These are phyloP conservation scores for Phytophthora tubulina DNA, from an alignment of 352 stramenopile genomes.

Conservation along the genomic window DNA sequence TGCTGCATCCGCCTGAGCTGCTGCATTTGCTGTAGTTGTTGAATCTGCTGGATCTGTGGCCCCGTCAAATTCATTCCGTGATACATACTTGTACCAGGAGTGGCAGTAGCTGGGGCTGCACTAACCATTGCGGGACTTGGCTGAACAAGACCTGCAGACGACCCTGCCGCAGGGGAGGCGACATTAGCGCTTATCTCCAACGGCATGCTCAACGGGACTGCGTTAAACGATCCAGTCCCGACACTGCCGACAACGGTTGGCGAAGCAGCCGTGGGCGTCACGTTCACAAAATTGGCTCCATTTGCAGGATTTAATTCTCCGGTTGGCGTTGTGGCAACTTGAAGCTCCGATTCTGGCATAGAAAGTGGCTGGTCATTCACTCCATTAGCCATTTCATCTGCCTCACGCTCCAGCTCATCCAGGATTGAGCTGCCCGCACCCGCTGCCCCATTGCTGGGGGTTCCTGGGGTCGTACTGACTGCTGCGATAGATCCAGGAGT, in stretches of 20 bases:
- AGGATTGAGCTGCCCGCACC: conserved; percentile 75
- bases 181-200: conserved; percentile 66
- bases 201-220: conserved; percentile 77
- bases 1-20: conserved; percentile 85
- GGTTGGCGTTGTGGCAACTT: conserved; percentile 51
- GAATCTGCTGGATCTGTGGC: conserved; percentile 84
- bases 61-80: conserved; percentile 82
- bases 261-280: conserved; percentile 31
- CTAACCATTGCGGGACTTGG: conserved; percentile 53
- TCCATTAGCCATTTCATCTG: conserved; percentile 88
- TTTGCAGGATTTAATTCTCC: conserved; percentile 38
- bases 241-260: conserved; percentile 26
- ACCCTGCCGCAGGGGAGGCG: conserved; percentile 31
- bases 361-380: conserved; percentile 83
- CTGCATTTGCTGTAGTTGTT: conserved; percentile 90
- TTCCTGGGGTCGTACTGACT: conserved; percentile 33
- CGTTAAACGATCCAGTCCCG: conserved; percentile 52
- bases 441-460: conserved; percentile 33
- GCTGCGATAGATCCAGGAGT: conserved; percentile 29
- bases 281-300: conserved; percentile 41
- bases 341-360: conserved; percentile 86
- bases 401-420: conserved; percentile 86
- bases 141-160: conserved; percentile 53
- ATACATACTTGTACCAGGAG: conserved; percentile 62
- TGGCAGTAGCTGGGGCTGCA: conserved; percentile 37